phyloP scores from a whole-genome alignment of 176 grass and related monocot genomes.

The Zizania latifolia region DNA sequence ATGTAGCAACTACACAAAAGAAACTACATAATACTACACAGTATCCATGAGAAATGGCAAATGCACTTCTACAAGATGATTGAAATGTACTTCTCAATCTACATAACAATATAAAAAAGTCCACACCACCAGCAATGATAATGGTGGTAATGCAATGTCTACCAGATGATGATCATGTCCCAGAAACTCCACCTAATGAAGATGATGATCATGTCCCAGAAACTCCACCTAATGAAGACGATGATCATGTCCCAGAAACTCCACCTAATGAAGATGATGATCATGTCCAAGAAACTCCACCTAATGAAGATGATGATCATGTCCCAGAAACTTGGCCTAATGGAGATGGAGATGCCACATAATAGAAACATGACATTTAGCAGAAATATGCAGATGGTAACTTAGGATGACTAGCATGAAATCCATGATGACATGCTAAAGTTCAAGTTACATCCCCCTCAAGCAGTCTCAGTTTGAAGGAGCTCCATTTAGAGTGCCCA shows the following conservation, averaged over 20 bases:
- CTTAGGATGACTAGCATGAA: conserved; percentile 45
- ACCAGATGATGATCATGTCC: conserved; percentile 46
- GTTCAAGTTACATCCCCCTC: conserved; percentile 61
- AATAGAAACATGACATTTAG: conserved; percentile 42
- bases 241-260: conserved; percentile 39
- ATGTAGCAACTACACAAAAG: conserved; percentile 18
- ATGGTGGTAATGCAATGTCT: conserved; percentile 63
- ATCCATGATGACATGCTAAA: conserved; percentile 61
- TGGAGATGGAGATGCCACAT: conserved; percentile 48
- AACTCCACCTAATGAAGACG: conserved; percentile 41
- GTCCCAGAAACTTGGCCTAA: conserved; percentile 28
- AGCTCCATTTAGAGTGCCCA: conserved; percentile 40
- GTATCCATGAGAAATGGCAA: conserved; percentile 32
- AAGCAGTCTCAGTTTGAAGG: conserved; percentile 34
- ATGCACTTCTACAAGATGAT: conserved; percentile 51
- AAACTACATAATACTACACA: conserved; percentile 30
- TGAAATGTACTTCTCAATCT: conserved; percentile 26
- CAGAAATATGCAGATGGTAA: conserved; percentile 53
- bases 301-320: conserved; percentile 50
- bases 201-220: conserved; percentile 49
- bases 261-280: conserved; percentile 46
- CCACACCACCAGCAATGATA: conserved; percentile 27
- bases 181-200: conserved; percentile 30
- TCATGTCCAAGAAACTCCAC: conserved; percentile 33
- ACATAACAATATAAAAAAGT: conserved; percentile 30